These are phyloP conservation scores for Fusarium proliferatum DNA, from an alignment of 2,329 filamentous ascomycete species.

Conservation along the genomic window DNA sequence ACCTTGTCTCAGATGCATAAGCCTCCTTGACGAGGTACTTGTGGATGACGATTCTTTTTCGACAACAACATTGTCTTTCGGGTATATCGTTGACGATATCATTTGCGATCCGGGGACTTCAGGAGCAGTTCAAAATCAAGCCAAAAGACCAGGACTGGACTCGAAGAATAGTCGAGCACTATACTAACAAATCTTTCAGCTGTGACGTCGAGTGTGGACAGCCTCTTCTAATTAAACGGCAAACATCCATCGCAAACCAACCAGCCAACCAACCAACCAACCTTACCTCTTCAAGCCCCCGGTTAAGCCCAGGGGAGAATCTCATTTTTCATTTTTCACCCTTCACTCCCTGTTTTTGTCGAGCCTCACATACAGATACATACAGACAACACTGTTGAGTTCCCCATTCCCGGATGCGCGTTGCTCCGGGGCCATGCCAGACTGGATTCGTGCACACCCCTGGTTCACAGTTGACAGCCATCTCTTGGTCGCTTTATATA, in stretches of 20 bases:
- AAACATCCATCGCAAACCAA: not conserved
- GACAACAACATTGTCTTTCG: slow-evolving; percentile 4
- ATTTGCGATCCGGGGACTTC: not conserved
- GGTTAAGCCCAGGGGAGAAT: slow-evolving; percentile 22
- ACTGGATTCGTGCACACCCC: slow-evolving; percentile 15
- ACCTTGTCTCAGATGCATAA: slow-evolving; percentile 21
- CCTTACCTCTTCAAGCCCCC: slow-evolving; percentile 15
- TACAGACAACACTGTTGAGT: not conserved
- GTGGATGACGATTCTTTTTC: slow-evolving; percentile 19
- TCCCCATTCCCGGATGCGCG: slow-evolving; percentile 23
- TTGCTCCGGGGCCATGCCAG: slow-evolving; percentile 25
- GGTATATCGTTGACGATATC: slow-evolving; percentile 17
- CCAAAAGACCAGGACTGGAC: not conserved
- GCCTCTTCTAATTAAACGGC: not conserved
- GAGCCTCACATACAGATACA: slow-evolving; percentile 8
- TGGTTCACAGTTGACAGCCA: slow-evolving; percentile 7
- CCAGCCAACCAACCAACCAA: slow-evolving; percentile 22
- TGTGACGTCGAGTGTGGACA: slow-evolving; percentile 13
- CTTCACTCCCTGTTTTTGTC: slow-evolving; percentile 30
- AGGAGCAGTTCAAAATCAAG: not conserved
- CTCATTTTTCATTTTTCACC: slow-evolving; percentile 38
- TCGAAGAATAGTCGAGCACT: not conserved
- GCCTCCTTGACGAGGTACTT: not conserved
- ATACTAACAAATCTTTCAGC: not conserved
- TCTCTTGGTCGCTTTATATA: slow-evolving; percentile 1